Evolutionary conservation across 495 filamentous ascomycete genomes (phyloP), one percentile per base, ranked within the genome.

Genomic region (Penicillium robsamsonii): DNA sequence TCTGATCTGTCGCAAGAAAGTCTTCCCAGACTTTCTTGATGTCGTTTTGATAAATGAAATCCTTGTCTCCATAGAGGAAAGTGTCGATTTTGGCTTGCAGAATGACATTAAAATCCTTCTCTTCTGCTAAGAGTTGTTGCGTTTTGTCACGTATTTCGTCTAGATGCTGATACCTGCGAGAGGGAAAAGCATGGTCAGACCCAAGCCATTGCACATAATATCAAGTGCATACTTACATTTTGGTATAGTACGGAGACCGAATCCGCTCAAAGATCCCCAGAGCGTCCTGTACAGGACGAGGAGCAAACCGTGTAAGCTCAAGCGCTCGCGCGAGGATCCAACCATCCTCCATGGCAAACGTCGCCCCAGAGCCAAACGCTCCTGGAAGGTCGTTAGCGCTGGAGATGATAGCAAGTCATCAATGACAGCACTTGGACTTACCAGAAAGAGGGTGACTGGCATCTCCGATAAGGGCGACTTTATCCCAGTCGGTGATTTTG

Each of bases 261-360:
- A 81, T 74, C 0, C 48, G 20, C 40, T 78, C 68, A 46, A 81
- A 81, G 13, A 76, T 65, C 10, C 64, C 60, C 11, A 81, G 59
- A 12, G 75, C 75, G 30, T 69, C 65, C 10, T 43, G 50, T 10
- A 71, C 40, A 1, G 63, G 59, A 20, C 62, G 59, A 11, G 51
- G 55, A 38, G 53, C 53, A 38, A 29, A 46, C 9, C 51, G 59
- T 0, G 56, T 48, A 31, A 72, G 56, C 15, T 74, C 72, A 2
- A 81, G 63, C 6, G 73, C 68, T 46, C 68, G 71, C 5, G 75
- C 75, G 27, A 81, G 62, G 35, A 77, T 71, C 71, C 72, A 81
- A 13, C 70, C 73, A 60, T 81, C 79, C 55, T 80, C 74, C 65
- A 81, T 72, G 0, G 79, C 77, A 50, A 81, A 81, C 7, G 73